phyloP scores from a whole-genome alignment of 2,329 filamentous ascomycete species.

The Epicoccum nigrum region DNA sequence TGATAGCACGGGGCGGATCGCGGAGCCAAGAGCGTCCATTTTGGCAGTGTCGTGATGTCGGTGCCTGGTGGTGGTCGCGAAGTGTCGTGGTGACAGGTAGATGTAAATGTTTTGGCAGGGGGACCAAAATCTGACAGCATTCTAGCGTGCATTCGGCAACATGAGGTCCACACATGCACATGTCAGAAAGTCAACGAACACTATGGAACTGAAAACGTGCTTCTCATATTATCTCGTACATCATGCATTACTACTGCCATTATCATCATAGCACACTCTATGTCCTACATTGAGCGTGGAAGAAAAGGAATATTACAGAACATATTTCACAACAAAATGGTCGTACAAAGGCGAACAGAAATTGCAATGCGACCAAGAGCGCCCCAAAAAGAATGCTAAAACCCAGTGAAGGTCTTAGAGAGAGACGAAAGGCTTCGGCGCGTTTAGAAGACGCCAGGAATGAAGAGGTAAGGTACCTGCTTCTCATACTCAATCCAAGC shows the following conservation, averaged over 20 bases:
- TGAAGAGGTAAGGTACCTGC: slow-evolving; percentile 82
- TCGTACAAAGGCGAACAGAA: slow-evolving; percentile 1
- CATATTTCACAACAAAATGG: slow-evolving; percentile 14
- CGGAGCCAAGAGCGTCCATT: slow-evolving; percentile 54
- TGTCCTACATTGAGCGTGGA: slow-evolving; percentile 8
- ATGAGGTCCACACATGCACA: slow-evolving; percentile 4
- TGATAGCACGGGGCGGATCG: slow-evolving; percentile 40
- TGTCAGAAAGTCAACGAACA: slow-evolving; percentile 2
- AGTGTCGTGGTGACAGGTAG: slow-evolving; percentile 10
- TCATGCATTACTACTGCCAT: slow-evolving; percentile 32
- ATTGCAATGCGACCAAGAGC: slow-evolving; percentile 12
- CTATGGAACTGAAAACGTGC: neutral
- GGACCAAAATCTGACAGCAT: slow-evolving; percentile 13
- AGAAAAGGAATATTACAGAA: slow-evolving; percentile 21
- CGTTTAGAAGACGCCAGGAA: slow-evolving; percentile 58
- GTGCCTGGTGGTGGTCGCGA: slow-evolving; percentile 10
- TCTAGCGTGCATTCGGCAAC: slow-evolving; percentile 6
- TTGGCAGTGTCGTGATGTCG: slow-evolving; percentile 14
- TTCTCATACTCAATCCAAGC: slow-evolving; percentile 82
- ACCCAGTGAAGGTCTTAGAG: neutral
- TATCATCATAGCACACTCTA: slow-evolving; percentile 10
- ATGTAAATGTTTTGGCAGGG: slow-evolving; percentile 14
- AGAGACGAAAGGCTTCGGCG: neutral
- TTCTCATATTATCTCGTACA: neutral
- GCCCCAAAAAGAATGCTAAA: neutral